A percentile compares a stretch with the other conserved stretches of the same genome.
Evolutionary conservation across 257 asterid species (phyloP).

Genomic region (Nicotiana paniculata): DNA sequence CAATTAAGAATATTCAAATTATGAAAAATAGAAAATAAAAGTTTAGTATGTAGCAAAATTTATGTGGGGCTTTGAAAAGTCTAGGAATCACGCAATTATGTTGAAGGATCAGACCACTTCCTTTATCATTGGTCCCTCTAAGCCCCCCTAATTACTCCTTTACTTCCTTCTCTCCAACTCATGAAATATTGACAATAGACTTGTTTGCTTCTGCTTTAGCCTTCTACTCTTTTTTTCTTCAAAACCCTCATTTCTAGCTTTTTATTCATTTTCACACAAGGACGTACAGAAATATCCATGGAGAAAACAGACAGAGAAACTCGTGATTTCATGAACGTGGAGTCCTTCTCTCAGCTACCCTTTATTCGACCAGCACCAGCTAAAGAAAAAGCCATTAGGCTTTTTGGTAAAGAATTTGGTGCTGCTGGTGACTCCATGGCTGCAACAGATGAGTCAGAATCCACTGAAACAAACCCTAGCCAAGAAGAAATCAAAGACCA

Average conservation of each 20-base stretch:
- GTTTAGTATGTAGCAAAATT: conserved; percentile 22
- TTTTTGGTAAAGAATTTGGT: conserved; percentile 80
- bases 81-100: conserved; percentile 23
- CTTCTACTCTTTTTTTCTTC: not conserved
- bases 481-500: conserved; percentile 11
- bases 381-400: conserved; percentile 54
- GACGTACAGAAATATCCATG: conserved; percentile 34
- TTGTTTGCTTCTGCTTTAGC: not conserved
- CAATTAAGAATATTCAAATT: too few relatives aligned
- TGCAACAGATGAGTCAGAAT: not conserved
- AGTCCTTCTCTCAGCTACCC: conserved; percentile 89
- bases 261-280: conserved; percentile 21
- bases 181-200: not conserved
- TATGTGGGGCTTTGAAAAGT: conserved; percentile 32
- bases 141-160: not conserved
- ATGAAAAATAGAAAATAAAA: not conserved
- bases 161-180: not conserved
- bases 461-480: conserved; percentile 3
- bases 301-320: conserved; percentile 60
- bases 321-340: conserved; percentile 78
- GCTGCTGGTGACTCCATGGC: not conserved
- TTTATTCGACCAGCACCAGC: conserved; percentile 57
- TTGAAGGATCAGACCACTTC: conserved; percentile 30
- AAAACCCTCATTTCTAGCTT: not conserved
- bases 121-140: conserved; percentile 30